Conservation (phyloP, 2,329 filamentous ascomycete species). For the Dendryphion nanum region DNA sequence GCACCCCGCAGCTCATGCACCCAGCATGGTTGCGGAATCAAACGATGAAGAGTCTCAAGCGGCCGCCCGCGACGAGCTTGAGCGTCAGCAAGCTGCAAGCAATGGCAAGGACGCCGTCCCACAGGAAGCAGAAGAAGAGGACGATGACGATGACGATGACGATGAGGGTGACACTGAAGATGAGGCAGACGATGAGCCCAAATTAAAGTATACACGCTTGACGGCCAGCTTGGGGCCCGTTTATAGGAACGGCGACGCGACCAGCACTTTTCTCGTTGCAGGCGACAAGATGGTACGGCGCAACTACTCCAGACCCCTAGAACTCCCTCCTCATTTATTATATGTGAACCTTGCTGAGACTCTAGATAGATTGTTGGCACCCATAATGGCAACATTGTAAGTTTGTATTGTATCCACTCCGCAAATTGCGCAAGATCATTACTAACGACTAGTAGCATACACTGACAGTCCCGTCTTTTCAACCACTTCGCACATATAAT, state of each 20-base stretch:
- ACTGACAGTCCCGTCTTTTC: constrained; percentile 77
- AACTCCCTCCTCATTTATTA: constrained; percentile 64
- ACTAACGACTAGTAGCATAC: constrained; percentile 63
- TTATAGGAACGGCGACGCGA: constrained; percentile 94
- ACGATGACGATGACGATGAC: constrained; percentile 60
- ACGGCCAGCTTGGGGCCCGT: constrained; percentile 76
- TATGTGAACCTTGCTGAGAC: constrained; percentile 29
- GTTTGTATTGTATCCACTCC: constrained; percentile 42
- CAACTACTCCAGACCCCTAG: constrained; percentile 10
- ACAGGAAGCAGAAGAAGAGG: constrained; percentile 28
- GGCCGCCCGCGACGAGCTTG: constrained; percentile 50
- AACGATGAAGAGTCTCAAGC: constrained; percentile 37
- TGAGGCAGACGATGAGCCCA: constrained; percentile 89
- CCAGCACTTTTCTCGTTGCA: constrained; percentile 83
- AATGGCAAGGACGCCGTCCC: constrained; percentile 19
- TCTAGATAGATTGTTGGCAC: constrained; percentile 91
- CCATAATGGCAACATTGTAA: constrained; percentile 93
- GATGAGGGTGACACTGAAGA: constrained; percentile 77
- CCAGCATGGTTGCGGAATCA: constrained; percentile 41
- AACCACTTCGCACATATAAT: constrained; percentile 80
- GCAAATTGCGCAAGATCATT: too few species aligned
- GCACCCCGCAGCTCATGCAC: constrained; percentile 35
- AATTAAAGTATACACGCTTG: constrained; percentile 86
- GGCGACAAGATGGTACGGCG: constrained; percentile 89
- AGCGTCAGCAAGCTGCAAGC: constrained; percentile 19